Evolutionary conservation across 768 basidiomycete genomes (phyloP), one percentile per base, ranked within the genome.

Genomic region (Hirschioporus abietinus): DNA sequence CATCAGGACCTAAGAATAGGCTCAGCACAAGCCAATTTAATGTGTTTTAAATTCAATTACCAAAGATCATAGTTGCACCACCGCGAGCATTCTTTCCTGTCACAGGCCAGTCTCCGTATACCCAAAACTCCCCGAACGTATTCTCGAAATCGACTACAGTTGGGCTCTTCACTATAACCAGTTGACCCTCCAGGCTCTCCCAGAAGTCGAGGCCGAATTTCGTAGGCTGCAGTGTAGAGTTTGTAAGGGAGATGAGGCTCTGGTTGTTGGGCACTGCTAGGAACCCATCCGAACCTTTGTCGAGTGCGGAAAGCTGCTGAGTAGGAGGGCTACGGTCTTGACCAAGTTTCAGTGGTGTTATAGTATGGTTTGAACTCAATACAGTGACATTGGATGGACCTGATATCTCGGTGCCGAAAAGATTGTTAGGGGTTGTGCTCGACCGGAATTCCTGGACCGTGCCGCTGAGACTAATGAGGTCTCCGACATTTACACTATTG

Each of bases 161-260:
- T 1, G 87, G 86, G 4, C 74, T 77, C 4, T 78, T 82, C 25
- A 88, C 77, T 0, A 80, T 81, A 25, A 89, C 86, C 2, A 88
- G 75, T 70, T 84, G 82, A 1, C 86, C 86, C 67, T 86, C 83
- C 10, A 89, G 78, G 70, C 84, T 86, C 71, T 85, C 81, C 86
- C 86, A 89, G 71, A 89, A 88, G 71, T 88, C 87, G 35, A 88
- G 72, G 7, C 86, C 88, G 66, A 78, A 88, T 59, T 77, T 74
- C 27, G 82, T 78, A 1, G 86, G 86, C 64, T 81, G 79, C 52
- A 87, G 72, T 6, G 79, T 79, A 7, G 80, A 75, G 68, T 88
- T 84, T 5, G 79, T 76, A 1, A 70, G 69, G 64, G 83, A 80
- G 30, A 86, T 72, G 20, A 74, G 79, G 61, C 78, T 83, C 18